Conservation (phyloP, 805 yeast genomes). For the Brettanomyces custersianus region DNA sequence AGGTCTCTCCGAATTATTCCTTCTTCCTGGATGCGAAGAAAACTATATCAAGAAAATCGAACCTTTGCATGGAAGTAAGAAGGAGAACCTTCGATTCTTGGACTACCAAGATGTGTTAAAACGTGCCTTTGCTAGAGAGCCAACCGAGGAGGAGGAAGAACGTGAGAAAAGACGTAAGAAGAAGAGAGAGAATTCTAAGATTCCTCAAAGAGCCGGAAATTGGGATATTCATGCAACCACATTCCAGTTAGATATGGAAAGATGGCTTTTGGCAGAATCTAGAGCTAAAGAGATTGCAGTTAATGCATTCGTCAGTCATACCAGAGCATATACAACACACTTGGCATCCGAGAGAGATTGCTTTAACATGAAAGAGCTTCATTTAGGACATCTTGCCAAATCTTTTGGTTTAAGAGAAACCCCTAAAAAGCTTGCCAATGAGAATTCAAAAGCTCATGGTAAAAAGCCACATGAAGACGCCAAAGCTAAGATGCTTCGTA, state of each 20-base stretch:
- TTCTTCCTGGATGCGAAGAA: constrained; percentile 88
- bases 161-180: constrained; percentile 13
- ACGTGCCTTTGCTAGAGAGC: constrained; percentile 18
- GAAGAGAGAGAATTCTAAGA: constrained; percentile 13
- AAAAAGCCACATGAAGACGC: constrained; percentile 55
- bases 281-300: constrained; percentile 57
- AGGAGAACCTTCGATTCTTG: constrained; percentile 36
- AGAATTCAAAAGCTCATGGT: constrained; percentile 26
- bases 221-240: constrained; percentile 97
- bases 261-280: constrained; percentile 72
- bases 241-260: constrained; percentile 85
- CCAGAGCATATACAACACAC: constrained; percentile 95
- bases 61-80: constrained; percentile 39
- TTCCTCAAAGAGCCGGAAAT: constrained; percentile 22
- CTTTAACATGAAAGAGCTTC: constrained; percentile 76
- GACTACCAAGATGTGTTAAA: constrained; percentile 36
- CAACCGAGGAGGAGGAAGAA: constrained; percentile 18
- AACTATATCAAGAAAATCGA: constrained; percentile 59
- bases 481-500: constrained; percentile 61
- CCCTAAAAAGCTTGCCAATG: constrained; percentile 61
- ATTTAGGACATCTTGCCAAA: constrained; percentile 93
- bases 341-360: constrained; percentile 66
- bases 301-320: constrained; percentile 78
- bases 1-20: constrained; percentile 71
- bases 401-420: constrained; percentile 91